Conservation (phyloP, 192 early-diverging fungal genomes). For the Kickxella alabastrina region DNA sequence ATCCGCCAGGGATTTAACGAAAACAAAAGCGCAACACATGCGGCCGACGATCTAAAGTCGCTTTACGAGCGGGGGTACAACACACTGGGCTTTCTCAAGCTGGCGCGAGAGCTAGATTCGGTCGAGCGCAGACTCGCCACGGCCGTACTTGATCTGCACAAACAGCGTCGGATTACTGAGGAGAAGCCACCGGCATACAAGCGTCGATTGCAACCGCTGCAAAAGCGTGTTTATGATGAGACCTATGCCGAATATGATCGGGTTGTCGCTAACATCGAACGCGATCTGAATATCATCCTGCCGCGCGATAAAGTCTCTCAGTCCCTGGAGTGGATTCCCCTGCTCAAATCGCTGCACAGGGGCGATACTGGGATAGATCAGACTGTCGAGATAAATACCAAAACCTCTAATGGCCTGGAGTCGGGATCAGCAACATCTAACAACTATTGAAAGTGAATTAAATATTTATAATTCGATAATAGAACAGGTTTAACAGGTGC, state of each 20-base stretch:
- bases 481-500: too few species aligned
- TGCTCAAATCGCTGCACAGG: conserved; percentile 15
- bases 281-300: conserved; percentile 36
- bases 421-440: too few species aligned
- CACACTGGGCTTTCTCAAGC: conserved; percentile 45
- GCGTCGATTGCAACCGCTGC: conserved; percentile 15
- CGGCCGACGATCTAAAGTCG: conserved; percentile 1
- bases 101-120: conserved; percentile 44
- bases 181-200: conserved; percentile 16
- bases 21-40: background rate
- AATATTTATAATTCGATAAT: too few species aligned
- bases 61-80: conserved; percentile 38
- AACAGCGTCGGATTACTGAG: conserved; percentile 10
- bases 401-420: too few species aligned
- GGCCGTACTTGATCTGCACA: conserved; percentile 13
- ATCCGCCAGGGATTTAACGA: conserved; percentile 40
- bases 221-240: conserved; percentile 8
- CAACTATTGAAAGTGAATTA: too few species aligned
- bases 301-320: conserved; percentile 14
- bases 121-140: conserved; percentile 31
- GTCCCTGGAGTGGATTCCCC: conserved; percentile 43
- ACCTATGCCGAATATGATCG: conserved; percentile 20
- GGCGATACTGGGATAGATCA: conserved; percentile 3
- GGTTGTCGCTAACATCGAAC: conserved; percentile 19
- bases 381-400: too few species aligned